Evolutionary conservation across 106 monocot genomes (phyloP).

Genomic region (Alisma plantagoaquatica): DNA sequence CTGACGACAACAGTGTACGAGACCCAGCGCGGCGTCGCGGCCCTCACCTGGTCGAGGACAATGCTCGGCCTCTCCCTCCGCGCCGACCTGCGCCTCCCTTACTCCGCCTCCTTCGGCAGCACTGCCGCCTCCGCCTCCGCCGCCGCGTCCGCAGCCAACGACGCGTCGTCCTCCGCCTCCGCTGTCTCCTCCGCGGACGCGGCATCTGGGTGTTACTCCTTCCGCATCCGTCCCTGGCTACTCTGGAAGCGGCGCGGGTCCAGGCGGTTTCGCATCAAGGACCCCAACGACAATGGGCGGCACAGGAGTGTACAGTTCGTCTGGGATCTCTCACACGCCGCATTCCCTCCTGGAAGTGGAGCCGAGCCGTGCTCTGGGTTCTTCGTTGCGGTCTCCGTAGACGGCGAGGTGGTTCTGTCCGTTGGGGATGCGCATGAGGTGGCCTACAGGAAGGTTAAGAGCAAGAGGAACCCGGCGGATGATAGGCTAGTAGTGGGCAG

Average conservation of each 20-base stretch:
- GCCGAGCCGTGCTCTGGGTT: constrained; percentile 53
- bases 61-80: too few species aligned
- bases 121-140: constrained; percentile 26
- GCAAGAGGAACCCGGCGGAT: constrained; percentile 4
- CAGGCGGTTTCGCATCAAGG: constrained; percentile 28
- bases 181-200: constrained; percentile 1
- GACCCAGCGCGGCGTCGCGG: too few species aligned
- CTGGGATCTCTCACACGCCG: constrained; percentile 70
- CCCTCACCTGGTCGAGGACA: too few species aligned
- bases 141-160: constrained; percentile 21
- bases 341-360: constrained; percentile 33
- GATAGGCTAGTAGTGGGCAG: not conserved
- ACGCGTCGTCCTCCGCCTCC: constrained; percentile 2
- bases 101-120: constrained; percentile 37
- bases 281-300: not conserved
- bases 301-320: constrained; percentile 22
- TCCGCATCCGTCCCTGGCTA: constrained; percentile 63
- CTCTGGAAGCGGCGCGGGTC: constrained; percentile 61
- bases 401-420: constrained; percentile 50
- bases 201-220: constrained; percentile 16
- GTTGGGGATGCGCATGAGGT: constrained; percentile 37
- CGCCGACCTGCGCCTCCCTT: constrained; percentile 54
- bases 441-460: constrained; percentile 31
- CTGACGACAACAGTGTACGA: too few species aligned
- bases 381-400: constrained; percentile 48